A percentile compares a stretch with the other conserved stretches of the same genome.
Evolutionary conservation across 495 filamentous ascomycete species (phyloP).

Genomic region (Aspergillus baeticus): DNA sequence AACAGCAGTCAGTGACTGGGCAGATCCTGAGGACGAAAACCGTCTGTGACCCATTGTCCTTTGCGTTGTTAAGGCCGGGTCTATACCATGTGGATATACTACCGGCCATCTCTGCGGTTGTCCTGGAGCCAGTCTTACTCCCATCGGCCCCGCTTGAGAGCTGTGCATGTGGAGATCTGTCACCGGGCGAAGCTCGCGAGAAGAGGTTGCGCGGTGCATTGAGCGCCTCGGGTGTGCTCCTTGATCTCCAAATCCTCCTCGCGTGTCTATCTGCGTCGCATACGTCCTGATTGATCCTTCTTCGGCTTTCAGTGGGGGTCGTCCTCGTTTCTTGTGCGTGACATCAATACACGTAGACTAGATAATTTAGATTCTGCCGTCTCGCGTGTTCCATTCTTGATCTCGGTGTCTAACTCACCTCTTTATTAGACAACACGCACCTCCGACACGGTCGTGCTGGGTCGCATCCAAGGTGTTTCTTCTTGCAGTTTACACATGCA

Average conservation of each 20-base stretch:
- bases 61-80: constrained; percentile 29
- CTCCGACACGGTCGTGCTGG: constrained; percentile 61
- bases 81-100: constrained; percentile 36
- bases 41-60: constrained; percentile 30
- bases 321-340: constrained; percentile 92
- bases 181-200: constrained; percentile 45
- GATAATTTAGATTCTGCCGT: neutral
- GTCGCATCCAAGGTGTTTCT: constrained; percentile 84
- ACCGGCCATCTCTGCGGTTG: constrained; percentile 40
- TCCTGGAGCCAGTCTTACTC: constrained; percentile 22
- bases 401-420: no score
- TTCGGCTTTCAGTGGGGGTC: constrained; percentile 89
- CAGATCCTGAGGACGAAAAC: constrained; percentile 40
- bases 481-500: constrained; percentile 96
- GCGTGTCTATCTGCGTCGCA: constrained; percentile 31
- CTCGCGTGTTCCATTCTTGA: neutral
- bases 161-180: constrained; percentile 39
- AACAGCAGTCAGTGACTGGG: constrained; percentile 26
- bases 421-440: constrained; percentile 63
- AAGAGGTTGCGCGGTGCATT: constrained; percentile 41
- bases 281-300: constrained; percentile 44
- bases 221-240: constrained; percentile 27
- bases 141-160: constrained; percentile 22
- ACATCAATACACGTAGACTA: constrained; percentile 86
- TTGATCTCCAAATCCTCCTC: constrained; percentile 25